Percentiles rank a stretch among this genome's conserved stretches.
phyloP scores from a whole-genome alignment of 768 basidiomycete genomes.

The Suillus hirtellus region DNA sequence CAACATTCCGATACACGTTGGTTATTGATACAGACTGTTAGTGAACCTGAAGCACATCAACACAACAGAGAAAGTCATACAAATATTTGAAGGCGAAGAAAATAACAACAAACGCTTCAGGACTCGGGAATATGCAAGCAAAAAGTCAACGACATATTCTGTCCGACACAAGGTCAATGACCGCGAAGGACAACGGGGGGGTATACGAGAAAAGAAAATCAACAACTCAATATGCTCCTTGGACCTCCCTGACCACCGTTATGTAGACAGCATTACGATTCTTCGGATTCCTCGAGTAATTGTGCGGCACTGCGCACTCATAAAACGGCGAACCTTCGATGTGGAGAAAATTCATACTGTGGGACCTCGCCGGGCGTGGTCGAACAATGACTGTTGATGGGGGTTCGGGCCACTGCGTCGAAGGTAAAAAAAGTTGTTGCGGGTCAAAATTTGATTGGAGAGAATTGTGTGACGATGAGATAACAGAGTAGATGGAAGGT shows the following conservation, averaged over 20 bases:
- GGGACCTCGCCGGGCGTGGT: conserved; percentile 11
- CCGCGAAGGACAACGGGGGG: not conserved
- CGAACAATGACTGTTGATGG: conserved; percentile 21
- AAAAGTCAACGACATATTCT: not conserved
- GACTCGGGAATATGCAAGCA: not conserved
- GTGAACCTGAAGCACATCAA: not conserved
- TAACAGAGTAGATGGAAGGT: conserved; percentile 19
- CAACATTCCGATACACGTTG: not conserved
- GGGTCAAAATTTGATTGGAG: conserved; percentile 30
- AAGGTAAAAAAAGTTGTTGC: conserved; percentile 11
- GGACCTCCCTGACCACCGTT: conserved; percentile 44
- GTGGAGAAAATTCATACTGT: conserved; percentile 9
- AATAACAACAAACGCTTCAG: not conserved
- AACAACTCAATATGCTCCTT: not conserved
- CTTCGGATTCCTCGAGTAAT: not conserved
- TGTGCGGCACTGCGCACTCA: conserved; percentile 6
- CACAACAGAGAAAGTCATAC: not conserved
- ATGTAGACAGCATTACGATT: conserved; percentile 39
- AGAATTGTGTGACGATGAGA: conserved; percentile 36
- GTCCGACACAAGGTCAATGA: not conserved
- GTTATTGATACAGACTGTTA: not conserved
- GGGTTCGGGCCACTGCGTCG: conserved; percentile 24
- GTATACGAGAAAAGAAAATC: not conserved
- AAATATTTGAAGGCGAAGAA: not conserved
- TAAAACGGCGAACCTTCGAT: conserved; percentile 5